A percentile compares a stretch with the other conserved stretches of the same genome.
phyloP scores from a whole-genome alignment of 2,329 filamentous ascomycete genomes.

The Grosmannia huntii region DNA sequence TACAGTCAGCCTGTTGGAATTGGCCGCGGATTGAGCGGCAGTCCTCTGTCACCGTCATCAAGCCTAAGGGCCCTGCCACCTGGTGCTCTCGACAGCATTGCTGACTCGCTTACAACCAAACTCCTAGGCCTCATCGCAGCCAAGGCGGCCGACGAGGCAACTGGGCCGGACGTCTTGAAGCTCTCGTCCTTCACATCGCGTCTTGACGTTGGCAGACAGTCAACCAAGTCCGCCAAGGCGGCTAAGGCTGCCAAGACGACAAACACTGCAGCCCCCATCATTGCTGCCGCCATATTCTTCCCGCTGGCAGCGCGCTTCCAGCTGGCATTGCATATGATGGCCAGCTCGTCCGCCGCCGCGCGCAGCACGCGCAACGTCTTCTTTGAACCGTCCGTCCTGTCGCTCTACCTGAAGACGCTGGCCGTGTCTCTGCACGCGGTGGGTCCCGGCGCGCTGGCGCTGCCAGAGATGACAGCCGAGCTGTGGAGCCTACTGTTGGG shows the following conservation, averaged over 20 bases:
- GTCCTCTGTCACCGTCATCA: conserved; percentile 12
- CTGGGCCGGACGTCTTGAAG: conserved; percentile 76
- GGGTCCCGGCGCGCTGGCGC: conserved; percentile 62
- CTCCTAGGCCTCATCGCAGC: conserved; percentile 77
- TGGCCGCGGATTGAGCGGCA: conserved; percentile 1
- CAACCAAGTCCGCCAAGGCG: conserved; percentile 7
- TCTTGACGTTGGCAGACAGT: conserved; percentile 27
- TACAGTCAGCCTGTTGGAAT: conserved; percentile 33
- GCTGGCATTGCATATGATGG: conserved; percentile 35
- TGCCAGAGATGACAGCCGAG: conserved; percentile 73
- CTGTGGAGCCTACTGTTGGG: conserved; percentile 69
- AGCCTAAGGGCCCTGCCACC: conserved; percentile 36
- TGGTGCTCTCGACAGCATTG: conserved; percentile 55
- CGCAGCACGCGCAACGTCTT: conserved; percentile 42
- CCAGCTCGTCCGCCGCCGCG: conserved; percentile 12
- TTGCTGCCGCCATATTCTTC: conserved; percentile 71
- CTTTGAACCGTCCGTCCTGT: conserved; percentile 62
- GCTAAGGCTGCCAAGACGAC: conserved; percentile 27
- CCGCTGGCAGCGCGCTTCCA: conserved; percentile 75
- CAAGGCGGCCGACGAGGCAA: conserved; percentile 63
- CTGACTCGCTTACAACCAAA: conserved; percentile 51
- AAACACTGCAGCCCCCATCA: conserved; percentile 66
- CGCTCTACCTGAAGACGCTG: conserved; percentile 75
- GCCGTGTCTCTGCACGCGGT: conserved; percentile 71
- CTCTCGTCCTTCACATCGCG: conserved; percentile 78